phyloP scores from a whole-genome alignment of 495 filamentous ascomycete genomes.

The Xylona heveae region DNA sequence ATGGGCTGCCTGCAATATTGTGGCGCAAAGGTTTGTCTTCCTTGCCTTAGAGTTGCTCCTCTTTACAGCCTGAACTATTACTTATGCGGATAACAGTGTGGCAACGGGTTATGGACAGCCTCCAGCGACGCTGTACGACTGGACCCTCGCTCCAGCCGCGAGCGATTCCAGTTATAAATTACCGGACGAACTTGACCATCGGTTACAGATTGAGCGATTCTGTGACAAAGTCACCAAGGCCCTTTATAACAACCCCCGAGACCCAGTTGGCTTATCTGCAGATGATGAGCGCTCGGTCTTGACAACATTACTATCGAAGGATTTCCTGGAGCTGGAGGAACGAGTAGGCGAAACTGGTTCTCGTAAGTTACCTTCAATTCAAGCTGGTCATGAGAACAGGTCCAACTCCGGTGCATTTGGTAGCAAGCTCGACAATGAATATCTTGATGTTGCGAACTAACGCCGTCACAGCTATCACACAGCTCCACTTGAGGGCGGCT shows the following conservation, averaged over 20 bases:
- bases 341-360: slow-evolving; percentile 10
- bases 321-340: slow-evolving; percentile 30
- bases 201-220: slow-evolving; percentile 63
- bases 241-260: slow-evolving; percentile 60
- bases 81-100: slow-evolving; percentile 25
- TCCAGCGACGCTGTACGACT: slow-evolving; percentile 72
- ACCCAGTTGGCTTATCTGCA: slow-evolving; percentile 49
- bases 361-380: too few species aligned
- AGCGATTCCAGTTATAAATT: slow-evolving; percentile 45
- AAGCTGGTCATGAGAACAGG: too few species aligned
- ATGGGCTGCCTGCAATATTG: slow-evolving; percentile 84
- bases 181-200: slow-evolving; percentile 39
- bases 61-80: background rate
- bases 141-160: slow-evolving; percentile 47
- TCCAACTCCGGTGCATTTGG: too few species aligned
- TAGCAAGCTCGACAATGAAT: too few species aligned
- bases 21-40: slow-evolving; percentile 48
- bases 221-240: slow-evolving; percentile 70
- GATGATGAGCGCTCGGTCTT: slow-evolving; percentile 49
- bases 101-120: slow-evolving; percentile 85
- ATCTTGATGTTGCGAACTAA: background rate
- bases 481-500: slow-evolving; percentile 56
- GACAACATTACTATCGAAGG: slow-evolving; percentile 30
- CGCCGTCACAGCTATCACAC: slow-evolving; percentile 33
- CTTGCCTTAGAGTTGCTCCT: background rate